phyloP scores from a whole-genome alignment of 768 basidiomycete species.

The Leucosporidium yakuticum region DNA sequence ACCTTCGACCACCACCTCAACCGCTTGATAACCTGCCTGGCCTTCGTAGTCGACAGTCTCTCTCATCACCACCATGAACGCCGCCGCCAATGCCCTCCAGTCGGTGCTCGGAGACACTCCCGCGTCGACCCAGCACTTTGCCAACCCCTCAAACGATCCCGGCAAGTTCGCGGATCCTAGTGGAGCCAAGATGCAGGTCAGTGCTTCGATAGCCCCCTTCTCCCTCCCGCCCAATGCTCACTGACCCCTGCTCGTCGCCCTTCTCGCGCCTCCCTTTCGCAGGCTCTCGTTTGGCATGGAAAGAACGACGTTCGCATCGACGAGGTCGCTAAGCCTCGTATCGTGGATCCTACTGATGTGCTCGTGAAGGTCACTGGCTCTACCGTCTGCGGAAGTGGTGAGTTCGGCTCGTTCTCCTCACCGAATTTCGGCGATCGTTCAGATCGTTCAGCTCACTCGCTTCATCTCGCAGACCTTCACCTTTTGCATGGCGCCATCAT shows the following conservation, averaged over 20 bases:
- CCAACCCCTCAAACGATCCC: conserved; percentile 7
- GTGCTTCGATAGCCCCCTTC: background rate
- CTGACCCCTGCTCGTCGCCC: background rate
- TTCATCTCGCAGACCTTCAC: conserved; percentile 49
- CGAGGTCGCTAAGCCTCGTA: conserved; percentile 42
- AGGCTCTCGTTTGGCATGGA: conserved; percentile 24
- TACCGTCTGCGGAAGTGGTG: conserved; percentile 57
- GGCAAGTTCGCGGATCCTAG: conserved; percentile 16
- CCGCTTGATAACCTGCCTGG: no score
- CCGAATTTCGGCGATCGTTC: background rate
- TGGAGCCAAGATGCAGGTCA: conserved; percentile 30
- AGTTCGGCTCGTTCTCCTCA: background rate
- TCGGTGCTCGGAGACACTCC: no score
- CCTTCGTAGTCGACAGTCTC: no score
- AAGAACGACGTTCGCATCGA: conserved; percentile 17
- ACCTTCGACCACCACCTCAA: no score
- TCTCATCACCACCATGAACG: no score
- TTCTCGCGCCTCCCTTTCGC: background rate
- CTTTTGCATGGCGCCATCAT: conserved; percentile 65
- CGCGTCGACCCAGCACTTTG: no score
- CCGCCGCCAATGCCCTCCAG: no score
- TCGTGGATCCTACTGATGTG: conserved; percentile 69
- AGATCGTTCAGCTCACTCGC: conserved; percentile 29
- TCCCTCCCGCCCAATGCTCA: background rate
- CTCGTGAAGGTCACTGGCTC: conserved; percentile 69